phyloP scores from a whole-genome alignment of 1,284 basidiomycete genomes.

The Amylostereum areolatum region DNA sequence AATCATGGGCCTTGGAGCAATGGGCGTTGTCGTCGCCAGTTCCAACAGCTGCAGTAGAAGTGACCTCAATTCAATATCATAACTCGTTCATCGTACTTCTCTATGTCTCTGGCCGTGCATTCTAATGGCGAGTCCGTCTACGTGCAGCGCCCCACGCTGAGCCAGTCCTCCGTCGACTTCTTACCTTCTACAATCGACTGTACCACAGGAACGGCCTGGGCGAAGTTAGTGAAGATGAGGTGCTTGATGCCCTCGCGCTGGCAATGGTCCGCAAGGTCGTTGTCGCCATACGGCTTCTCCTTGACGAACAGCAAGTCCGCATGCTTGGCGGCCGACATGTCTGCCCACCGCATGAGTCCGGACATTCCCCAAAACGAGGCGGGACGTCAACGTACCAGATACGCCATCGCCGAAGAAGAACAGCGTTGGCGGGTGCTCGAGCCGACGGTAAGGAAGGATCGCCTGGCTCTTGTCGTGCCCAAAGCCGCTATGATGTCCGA shows the following conservation, averaged over 20 bases:
- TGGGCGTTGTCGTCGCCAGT: too few relatives aligned
- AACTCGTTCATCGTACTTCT: too few relatives aligned
- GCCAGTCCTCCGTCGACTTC: slow-evolving; percentile 36
- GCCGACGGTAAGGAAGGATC: slow-evolving; percentile 78
- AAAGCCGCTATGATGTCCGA: slow-evolving; percentile 46
- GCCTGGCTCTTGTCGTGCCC: slow-evolving; percentile 94
- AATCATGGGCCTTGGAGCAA: too few relatives aligned
- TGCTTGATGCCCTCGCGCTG: slow-evolving; percentile 59
- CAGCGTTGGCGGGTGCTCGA: slow-evolving; percentile 68
- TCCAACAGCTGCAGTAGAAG: too few relatives aligned
- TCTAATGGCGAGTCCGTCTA: too few relatives aligned
- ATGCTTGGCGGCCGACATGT: slow-evolving; percentile 85
- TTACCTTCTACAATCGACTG: slow-evolving; percentile 58
- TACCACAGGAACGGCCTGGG: slow-evolving; percentile 53
- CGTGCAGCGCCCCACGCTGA: slow-evolving; percentile 9
- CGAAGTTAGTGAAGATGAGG: slow-evolving; percentile 63
- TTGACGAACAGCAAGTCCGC: slow-evolving; percentile 92
- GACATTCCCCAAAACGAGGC: slow-evolving; percentile 4
- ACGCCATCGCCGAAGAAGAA: slow-evolving; percentile 98
- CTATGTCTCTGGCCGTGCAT: too few relatives aligned
- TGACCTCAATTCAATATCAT: too few relatives aligned
- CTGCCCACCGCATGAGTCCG: slow-evolving; percentile 29
- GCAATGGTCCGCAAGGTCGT: slow-evolving; percentile 83
- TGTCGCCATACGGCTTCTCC: slow-evolving; percentile 70
- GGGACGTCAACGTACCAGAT: slow-evolving; percentile 48